These are phyloP conservation scores for Bimuria novae-zelandiae DNA, from an alignment of 2,329 filamentous ascomycete genomes.

Conservation along the genomic window DNA sequence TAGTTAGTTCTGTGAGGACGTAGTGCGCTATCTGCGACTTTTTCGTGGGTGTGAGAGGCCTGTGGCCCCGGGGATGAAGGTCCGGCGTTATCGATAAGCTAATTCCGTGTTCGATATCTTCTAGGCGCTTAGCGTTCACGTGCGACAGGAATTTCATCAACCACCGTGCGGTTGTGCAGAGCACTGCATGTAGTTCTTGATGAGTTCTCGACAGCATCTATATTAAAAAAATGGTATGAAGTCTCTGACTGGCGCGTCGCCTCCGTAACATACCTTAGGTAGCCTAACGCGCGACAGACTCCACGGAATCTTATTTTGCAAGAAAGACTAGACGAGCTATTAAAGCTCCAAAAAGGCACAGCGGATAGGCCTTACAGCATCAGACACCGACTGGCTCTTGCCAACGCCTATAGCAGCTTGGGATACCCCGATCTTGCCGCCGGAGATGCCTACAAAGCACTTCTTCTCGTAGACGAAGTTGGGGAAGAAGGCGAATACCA, in stretches of 20 bases:
- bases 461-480: constrained; percentile 84
- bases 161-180: background rate
- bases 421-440: constrained; percentile 89
- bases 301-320: constrained; percentile 10
- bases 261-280: no score
- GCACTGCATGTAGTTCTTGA: background rate
- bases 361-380: constrained; percentile 45
- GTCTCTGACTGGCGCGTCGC: background rate
- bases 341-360: constrained; percentile 30
- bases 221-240: background rate
- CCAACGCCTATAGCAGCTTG: constrained; percentile 70
- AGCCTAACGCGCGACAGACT: background rate
- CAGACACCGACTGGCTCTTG: constrained; percentile 61
- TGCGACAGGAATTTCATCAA: background rate
- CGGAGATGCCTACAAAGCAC: constrained; percentile 86
- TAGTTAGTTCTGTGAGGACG: no score
- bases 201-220: background rate
- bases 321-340: constrained; percentile 23
- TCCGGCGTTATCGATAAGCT: background rate
- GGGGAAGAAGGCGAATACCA: constrained; percentile 81
- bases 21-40: no score
- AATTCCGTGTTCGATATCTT: background rate
- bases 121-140: background rate
- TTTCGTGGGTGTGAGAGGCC: no score
- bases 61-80: background rate